These are phyloP conservation scores for Lotmaria passim DNA, from an alignment of 208 protist genomes.

Conservation along the genomic window DNA sequence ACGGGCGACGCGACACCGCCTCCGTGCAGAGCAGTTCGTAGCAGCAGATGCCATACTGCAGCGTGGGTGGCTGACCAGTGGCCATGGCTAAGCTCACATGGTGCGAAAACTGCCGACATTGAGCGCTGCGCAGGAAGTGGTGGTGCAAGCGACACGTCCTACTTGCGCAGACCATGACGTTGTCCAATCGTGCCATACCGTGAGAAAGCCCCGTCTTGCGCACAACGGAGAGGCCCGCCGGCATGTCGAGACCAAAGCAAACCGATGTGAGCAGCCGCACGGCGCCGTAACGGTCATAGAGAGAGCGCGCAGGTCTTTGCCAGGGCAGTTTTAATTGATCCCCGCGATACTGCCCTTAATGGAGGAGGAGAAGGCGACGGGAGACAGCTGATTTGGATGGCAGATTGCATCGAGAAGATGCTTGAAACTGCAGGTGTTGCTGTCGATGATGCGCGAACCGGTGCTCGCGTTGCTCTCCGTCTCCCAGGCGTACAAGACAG, in stretches of 20 bases:
- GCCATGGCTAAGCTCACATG: slow-evolving; percentile 72
- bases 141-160: slow-evolving; percentile 72
- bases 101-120: slow-evolving; percentile 28
- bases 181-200: slow-evolving; percentile 64
- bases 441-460: too few species aligned
- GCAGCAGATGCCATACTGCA: slow-evolving; percentile 69
- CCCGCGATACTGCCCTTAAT: slow-evolving; percentile 20
- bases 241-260: slow-evolving; percentile 55
- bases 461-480: neutral
- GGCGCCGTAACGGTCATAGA: slow-evolving; percentile 29
- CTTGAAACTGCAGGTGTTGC: too few species aligned
- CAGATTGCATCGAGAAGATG: slow-evolving; percentile 10
- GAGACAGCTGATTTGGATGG: slow-evolving; percentile 21
- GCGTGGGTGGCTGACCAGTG: slow-evolving; percentile 40
- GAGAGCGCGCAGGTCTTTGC: slow-evolving; percentile 38
- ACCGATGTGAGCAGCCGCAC: slow-evolving; percentile 29
- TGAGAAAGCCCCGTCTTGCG: slow-evolving; percentile 60
- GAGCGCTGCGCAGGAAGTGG: slow-evolving; percentile 34
- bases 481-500: too few species aligned
- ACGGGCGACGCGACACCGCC: slow-evolving; percentile 31
- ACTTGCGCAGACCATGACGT: slow-evolving; percentile 62
- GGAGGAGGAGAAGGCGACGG: slow-evolving; percentile 13
- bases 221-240: slow-evolving; percentile 55
- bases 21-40: slow-evolving; percentile 62
- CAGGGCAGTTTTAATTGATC: slow-evolving; percentile 42